Base-by-base conservation (phyloP, 2,329 filamentous ascomycete genomes). In the Mycogone perniciosa region DNA sequence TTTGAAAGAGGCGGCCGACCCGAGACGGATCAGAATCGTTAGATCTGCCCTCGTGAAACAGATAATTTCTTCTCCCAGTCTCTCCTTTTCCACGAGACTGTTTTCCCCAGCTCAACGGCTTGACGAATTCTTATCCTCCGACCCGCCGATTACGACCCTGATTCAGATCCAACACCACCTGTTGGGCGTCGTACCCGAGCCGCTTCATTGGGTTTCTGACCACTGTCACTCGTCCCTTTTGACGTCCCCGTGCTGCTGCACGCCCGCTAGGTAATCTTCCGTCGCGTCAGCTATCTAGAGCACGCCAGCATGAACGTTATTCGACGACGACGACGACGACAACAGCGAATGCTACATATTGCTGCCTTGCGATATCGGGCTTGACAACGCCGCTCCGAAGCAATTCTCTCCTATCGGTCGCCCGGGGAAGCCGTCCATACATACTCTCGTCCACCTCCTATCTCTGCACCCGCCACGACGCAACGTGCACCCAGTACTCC, bases 31-130 rank as follows among this genome's bases (percentile, higher is more conserved):
- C 20, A 20, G 20, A 20, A 20, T 20, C 20, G 20, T 20, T 20
- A 20, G 20, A 20, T 20, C 41, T 50, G 31, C 41, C 41, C 41
- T 13, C 26, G 41, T 50, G 48, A 50, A 39, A 50, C 48, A 33
- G 38, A 42, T 27, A 40, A 50, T 50, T 44, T 40, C 48, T 50
- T 50, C n/a, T 50, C 41, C 11, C 48, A 41, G 48, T 45, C 42
- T 42, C 41, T n/a, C 6, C 10, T 13, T 20, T 20, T 20, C 20
- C 20, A 20, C 20, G 20, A 20, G 20, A 20, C 20, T 20, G 20
- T 20, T 20, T 20, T 20, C 20, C 20, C 20, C 20, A 20, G 20
- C 20, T 20, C 20, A 20, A 20, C 20, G 11, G 33, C 33, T 8
- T 11, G 33, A 35, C 33, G 33, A 35, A 35, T 35, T 11, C 11